These are phyloP conservation scores for Salix brachista DNA, from an alignment of 345 rosid genomes.

Conservation along the genomic window DNA sequence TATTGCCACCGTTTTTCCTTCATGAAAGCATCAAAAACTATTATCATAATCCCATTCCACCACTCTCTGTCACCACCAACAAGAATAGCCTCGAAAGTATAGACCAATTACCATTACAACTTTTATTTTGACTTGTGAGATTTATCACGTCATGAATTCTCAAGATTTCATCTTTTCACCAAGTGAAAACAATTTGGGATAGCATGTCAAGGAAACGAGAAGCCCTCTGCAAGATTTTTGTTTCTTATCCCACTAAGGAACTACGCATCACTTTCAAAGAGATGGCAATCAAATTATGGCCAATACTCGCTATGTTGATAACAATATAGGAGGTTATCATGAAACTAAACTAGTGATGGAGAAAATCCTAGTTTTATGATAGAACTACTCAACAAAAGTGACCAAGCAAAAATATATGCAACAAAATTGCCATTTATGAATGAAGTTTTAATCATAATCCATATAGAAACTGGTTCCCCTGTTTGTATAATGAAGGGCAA, in stretches of 20 bases:
- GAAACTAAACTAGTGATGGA: neutral
- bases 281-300: neutral
- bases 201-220: neutral
- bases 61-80: neutral
- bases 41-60: neutral
- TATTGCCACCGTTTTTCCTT: neutral
- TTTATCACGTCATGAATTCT: neutral
- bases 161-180: neutral
- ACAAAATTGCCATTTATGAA: neutral
- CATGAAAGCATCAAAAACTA: neutral
- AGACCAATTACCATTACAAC: neutral
- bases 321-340: neutral
- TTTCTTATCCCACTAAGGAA: neutral
- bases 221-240: neutral
- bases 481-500: neutral
- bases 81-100: neutral
- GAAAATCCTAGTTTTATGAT: neutral
- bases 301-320: neutral
- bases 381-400: neutral
- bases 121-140: neutral
- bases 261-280: neutral
- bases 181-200: neutral
- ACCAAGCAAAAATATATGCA: neutral
- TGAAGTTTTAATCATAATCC: neutral
- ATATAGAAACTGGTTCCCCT: neutral